Conservation (phyloP, 495 filamentous ascomycete genomes). For the Penicillium roqueforti region DNA sequence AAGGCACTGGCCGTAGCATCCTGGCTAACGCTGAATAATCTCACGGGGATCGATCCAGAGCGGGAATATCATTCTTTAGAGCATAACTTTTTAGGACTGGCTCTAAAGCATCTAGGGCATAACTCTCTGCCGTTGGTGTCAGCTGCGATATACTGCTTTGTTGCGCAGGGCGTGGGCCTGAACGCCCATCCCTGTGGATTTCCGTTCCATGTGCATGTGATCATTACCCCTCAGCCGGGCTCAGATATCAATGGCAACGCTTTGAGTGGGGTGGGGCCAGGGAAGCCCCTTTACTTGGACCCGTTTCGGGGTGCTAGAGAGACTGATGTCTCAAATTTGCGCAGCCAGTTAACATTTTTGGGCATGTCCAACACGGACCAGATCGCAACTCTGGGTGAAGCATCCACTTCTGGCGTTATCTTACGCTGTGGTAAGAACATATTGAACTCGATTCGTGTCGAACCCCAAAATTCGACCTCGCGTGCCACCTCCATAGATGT, state of each 20-base stretch:
- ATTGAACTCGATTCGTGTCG: constrained; percentile 52
- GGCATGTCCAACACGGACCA: constrained; percentile 54
- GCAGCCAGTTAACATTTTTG: constrained; percentile 56
- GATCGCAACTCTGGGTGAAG: constrained; percentile 53
- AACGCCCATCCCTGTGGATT: constrained; percentile 70
- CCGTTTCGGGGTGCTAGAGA: constrained; percentile 71
- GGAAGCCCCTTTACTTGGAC: constrained; percentile 71
- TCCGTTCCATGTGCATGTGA: constrained; percentile 74
- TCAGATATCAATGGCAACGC: constrained; percentile 61
- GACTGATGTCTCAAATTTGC: constrained; percentile 54
- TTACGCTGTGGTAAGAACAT: constrained; percentile 80
- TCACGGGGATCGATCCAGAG: constrained; percentile 63
- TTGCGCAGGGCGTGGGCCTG: constrained; percentile 63
- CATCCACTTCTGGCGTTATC: constrained; percentile 61
- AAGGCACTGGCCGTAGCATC: constrained; percentile 63
- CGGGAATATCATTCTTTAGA: constrained; percentile 69
- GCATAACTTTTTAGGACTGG: constrained; percentile 80
- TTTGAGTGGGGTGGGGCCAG: constrained; percentile 36
- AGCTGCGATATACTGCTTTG: constrained; percentile 63
- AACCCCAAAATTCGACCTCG: constrained; percentile 22
- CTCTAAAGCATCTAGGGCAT: constrained; percentile 55
- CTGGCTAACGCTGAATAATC: constrained; percentile 60
- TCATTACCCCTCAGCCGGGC: constrained; percentile 56
- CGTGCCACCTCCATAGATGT: constrained; percentile 43
- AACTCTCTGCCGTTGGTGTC: constrained; percentile 76